Percentiles rank a stretch among this genome's conserved stretches.
These are phyloP conservation scores for Chaetomiaceae sp. DNA, from an alignment of 2,329 filamentous ascomycete genomes.

Conservation along the genomic window DNA sequence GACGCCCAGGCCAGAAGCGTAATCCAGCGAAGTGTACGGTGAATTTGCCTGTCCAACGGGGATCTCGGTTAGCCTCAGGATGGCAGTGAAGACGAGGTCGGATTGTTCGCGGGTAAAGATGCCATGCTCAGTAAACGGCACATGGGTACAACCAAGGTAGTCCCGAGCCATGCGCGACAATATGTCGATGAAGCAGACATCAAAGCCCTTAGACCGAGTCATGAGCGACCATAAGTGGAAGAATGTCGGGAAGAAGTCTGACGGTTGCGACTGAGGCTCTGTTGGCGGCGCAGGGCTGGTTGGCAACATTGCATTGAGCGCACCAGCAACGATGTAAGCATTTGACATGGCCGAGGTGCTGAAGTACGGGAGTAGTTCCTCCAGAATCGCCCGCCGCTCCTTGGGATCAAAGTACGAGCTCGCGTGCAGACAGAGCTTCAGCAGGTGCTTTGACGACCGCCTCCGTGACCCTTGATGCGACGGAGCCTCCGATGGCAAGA, in stretches of 20 bases:
- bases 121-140: constrained; percentile 79
- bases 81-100: constrained; percentile 85
- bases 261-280: constrained; percentile 72
- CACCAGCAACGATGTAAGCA: constrained; percentile 85
- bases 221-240: constrained; percentile 97
- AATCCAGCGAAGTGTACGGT: constrained; percentile 82
- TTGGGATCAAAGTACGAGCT: constrained; percentile 89
- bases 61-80: constrained; percentile 86
- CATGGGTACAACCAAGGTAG: constrained; percentile 67
- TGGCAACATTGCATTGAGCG: constrained; percentile 83
- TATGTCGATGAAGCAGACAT: constrained; percentile 83
- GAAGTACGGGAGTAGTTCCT: constrained; percentile 81
- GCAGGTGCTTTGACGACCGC: constrained; percentile 60
- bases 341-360: constrained; percentile 89
- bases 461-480: constrained; percentile 54
- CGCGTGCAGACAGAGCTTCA: constrained; percentile 85
- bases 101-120: constrained; percentile 92
- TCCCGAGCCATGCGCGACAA: constrained; percentile 85
- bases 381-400: constrained; percentile 75
- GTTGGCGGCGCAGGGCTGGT: constrained; percentile 72
- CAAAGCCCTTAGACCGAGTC: constrained; percentile 81
- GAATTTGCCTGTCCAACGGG: constrained; percentile 94
- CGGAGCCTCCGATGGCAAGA: constrained; percentile 79
- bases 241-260: constrained; percentile 85
- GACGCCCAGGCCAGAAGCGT: constrained; percentile 74